Percentiles rank a stretch among this genome's conserved stretches.
Evolutionary conservation across 2,329 filamentous ascomycete genomes (phyloP).

Genomic region (Botrytis fabae): DNA sequence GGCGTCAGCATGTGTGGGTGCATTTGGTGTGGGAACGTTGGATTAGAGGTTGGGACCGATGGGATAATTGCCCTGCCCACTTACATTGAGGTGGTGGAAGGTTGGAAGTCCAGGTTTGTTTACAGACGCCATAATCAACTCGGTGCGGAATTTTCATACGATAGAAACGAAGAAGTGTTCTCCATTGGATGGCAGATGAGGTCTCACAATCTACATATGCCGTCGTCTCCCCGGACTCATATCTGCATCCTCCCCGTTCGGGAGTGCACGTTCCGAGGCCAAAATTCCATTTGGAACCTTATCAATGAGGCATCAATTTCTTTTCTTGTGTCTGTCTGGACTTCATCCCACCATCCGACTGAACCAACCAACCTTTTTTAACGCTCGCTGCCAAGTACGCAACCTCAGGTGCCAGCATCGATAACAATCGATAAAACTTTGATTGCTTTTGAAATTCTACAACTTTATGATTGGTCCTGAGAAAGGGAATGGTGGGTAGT

Average conservation of each 20-base stretch:
- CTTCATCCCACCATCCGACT: neutral
- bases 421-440: neutral
- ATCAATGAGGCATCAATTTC: neutral
- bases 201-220: neutral
- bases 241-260: neutral
- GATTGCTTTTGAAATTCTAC: neutral
- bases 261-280: neutral
- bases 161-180: neutral
- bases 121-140: neutral
- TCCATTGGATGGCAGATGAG: too few species aligned
- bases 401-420: neutral
- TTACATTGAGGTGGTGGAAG: conserved; percentile 37
- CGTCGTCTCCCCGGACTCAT: neutral
- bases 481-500: neutral
- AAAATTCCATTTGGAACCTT: neutral
- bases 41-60: neutral
- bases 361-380: neutral
- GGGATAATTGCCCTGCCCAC: conserved; percentile 6
- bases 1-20: neutral
- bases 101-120: conserved; percentile 27
- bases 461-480: neutral
- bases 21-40: neutral
- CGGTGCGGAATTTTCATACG: neutral
- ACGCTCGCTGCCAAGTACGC: neutral
- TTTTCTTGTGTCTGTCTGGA: neutral